These are phyloP conservation scores for Acacia pycnantha DNA, from an alignment of 331 rosid genomes.

Conservation along the genomic window DNA sequence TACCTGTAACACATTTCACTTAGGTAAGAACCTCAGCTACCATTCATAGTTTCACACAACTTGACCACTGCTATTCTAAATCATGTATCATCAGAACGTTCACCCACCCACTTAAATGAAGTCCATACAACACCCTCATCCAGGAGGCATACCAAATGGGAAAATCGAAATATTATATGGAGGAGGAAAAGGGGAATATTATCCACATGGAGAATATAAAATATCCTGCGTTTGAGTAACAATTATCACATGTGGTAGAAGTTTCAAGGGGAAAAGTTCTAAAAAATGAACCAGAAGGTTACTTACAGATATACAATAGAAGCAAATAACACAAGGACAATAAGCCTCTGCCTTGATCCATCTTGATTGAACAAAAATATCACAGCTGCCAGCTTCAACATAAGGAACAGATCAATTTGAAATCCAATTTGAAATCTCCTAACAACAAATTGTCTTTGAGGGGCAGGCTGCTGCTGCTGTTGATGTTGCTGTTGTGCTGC, in stretches of 20 bases:
- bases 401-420: constrained; percentile 88
- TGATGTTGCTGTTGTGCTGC: constrained; percentile 63
- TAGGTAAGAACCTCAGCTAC: constrained; percentile 31
- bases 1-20: constrained; percentile 54
- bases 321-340: constrained; percentile 79
- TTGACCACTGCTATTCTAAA: constrained; percentile 5
- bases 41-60: constrained; percentile 6
- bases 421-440: constrained; percentile 91
- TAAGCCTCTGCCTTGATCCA: constrained; percentile 91
- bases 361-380: constrained; percentile 94
- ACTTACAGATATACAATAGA: constrained; percentile 85
- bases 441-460: constrained; percentile 81
- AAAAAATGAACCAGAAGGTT: not conserved
- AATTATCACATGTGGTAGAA: constrained; percentile 15
- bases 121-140: not conserved
- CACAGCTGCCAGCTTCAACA: constrained; percentile 92
- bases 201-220: constrained; percentile 14
- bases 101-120: not conserved
- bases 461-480: constrained; percentile 65
- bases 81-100: not conserved
- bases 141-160: not conserved
- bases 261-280: constrained; percentile 19
- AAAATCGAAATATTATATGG: not conserved
- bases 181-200: not conserved
- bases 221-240: constrained; percentile 1